Conservation (phyloP, 139 green algal genomes). For the Protoeuglena noctilucae region DNA sequence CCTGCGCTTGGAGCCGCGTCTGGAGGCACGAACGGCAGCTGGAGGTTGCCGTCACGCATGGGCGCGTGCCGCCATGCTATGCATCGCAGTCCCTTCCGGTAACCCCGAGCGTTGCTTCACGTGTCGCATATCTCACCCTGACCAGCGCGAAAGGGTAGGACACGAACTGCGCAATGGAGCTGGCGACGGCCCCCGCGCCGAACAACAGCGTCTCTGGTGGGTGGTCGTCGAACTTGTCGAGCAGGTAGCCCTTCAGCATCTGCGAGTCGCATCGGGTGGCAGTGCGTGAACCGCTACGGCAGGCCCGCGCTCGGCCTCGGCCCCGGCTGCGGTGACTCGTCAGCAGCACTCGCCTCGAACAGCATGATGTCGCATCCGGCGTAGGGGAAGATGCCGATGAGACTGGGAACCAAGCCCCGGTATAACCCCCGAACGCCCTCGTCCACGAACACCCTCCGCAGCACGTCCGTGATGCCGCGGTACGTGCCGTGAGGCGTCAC, state of each 20-base stretch:
- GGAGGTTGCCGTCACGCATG: neutral
- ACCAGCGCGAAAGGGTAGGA: slow-evolving; percentile 12
- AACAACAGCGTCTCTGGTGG: neutral
- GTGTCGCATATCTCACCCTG: neutral
- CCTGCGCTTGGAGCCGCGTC: slow-evolving; percentile 13
- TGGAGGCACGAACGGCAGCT: neutral
- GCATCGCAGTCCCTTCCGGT: neutral
- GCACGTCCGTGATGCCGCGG: slow-evolving; percentile 1
- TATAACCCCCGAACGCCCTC: slow-evolving; percentile 5
- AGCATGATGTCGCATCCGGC: neutral
- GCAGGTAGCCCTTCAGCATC: slow-evolving; percentile 1
- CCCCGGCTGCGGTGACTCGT: neutral
- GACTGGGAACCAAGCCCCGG: neutral
- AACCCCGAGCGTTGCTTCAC: too few relatives aligned
- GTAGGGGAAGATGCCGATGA: slow-evolving; percentile 8
- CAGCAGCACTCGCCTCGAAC: neutral
- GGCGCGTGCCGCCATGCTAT: neutral
- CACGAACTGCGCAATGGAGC: slow-evolving; percentile 6
- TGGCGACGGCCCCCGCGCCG: neutral
- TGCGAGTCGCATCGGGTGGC: too few relatives aligned
- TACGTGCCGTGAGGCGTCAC: slow-evolving; percentile 7
- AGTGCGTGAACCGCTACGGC: neutral
- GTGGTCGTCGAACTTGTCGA: slow-evolving; percentile 1
- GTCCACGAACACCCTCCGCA: neutral
- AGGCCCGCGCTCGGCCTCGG: neutral